phyloP scores from a whole-genome alignment of 768 basidiomycete species.

The Agaricus blazei region DNA sequence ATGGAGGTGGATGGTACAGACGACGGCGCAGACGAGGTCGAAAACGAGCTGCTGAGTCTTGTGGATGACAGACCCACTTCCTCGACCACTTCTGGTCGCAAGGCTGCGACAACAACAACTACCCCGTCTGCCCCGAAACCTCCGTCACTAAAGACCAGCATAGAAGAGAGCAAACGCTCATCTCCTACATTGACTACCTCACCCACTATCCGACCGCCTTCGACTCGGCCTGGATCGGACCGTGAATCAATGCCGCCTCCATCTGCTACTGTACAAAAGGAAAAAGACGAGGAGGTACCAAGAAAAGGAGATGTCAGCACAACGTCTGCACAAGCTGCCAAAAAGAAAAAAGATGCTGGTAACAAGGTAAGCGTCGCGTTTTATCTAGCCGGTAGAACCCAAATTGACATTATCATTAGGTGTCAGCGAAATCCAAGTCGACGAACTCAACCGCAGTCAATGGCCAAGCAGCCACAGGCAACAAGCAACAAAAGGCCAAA shows the following conservation, averaged over 20 bases:
- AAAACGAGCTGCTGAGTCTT: slow-evolving; percentile 66
- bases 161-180: neutral
- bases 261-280: slow-evolving; percentile 24
- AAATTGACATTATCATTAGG: slow-evolving; percentile 6
- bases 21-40: slow-evolving; percentile 46
- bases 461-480: slow-evolving; percentile 12
- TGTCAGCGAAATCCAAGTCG: slow-evolving; percentile 17
- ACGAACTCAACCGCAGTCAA: slow-evolving; percentile 16
- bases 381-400: neutral
- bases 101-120: slow-evolving; percentile 10
- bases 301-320: slow-evolving; percentile 17
- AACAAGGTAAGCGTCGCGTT: slow-evolving; percentile 28
- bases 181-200: slow-evolving; percentile 12
- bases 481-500: slow-evolving; percentile 2
- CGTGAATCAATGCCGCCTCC: slow-evolving; percentile 61
- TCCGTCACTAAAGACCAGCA: slow-evolving; percentile 2
- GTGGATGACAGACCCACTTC: slow-evolving; percentile 45
- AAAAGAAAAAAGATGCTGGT: slow-evolving; percentile 34
- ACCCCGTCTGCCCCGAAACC: neutral
- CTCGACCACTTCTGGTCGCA: slow-evolving; percentile 10
- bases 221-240: slow-evolving; percentile 29
- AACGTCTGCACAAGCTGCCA: slow-evolving; percentile 21
- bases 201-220: slow-evolving; percentile 13
- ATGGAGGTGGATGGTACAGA: slow-evolving; percentile 26
- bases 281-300: slow-evolving; percentile 20